Base-by-base conservation (phyloP, 371 early-diverging fungal species). In the Nematocida ausubeli region DNA sequence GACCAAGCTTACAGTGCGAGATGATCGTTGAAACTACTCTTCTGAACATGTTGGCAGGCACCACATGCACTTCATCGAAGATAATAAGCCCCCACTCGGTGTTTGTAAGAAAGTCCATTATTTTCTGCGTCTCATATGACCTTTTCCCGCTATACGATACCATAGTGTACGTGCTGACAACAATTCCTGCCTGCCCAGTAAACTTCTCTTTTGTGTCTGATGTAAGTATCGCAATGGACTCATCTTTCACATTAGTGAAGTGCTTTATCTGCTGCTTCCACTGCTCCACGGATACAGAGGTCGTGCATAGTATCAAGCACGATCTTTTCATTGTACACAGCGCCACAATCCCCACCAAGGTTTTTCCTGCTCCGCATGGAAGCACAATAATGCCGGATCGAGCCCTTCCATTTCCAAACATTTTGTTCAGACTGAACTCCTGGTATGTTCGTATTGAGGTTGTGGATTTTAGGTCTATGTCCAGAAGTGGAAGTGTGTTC, bases 21-120 rank as follows among this genome's bases (percentile, higher is more conserved):
- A 92, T 90, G 65, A 98, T 92, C 2, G 90, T 89, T 1, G 93
- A 92, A 24, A 99, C 89, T 1, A 96, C 98, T 54, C 91, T 91
- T 75, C 96, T 90, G 86, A 98, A 98, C 92, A 98, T 93, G 79
- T 93, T 91, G 50, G 99, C 99, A 6, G 99, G 99, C 4, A 95
- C 96, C 51, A 99, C 98, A 83, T 99, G 99, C 5, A 99, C 99
- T 86, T 99, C 99, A 83, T 99, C 99, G 26, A 99, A 87, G 3
- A 99, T 82, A 71, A 99, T 83, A 67, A 99, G 90, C 0, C 99
- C 99, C 98, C 98, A 99, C 86, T 98, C 98, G 34, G 90, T 90
- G 24, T 88, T 87, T 56, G 89, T 88, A 51, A 99, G 86, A 72
- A 92, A 92, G 55, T 95, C 92, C 93, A 98, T 94, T 90, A 96